Evolutionary conservation across 2,329 filamentous ascomycete species (phyloP).

Genomic region (Colletotrichum tofieldiae): DNA sequence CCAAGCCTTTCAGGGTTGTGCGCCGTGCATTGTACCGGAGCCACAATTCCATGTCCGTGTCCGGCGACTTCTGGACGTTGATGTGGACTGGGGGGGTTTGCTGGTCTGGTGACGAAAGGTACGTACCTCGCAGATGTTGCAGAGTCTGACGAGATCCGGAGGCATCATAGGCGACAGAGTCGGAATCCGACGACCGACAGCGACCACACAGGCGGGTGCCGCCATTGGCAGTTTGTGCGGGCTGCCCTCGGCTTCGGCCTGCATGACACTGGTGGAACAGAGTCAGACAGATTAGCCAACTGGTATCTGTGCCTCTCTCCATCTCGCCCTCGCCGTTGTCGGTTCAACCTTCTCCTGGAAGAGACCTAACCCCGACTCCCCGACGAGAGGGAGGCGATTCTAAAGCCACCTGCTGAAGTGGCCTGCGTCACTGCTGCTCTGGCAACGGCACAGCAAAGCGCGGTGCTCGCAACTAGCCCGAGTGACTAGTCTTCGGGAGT

Average conservation of each 20-base stretch:
- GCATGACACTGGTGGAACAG: conserved; percentile 25
- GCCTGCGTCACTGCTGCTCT: conserved; percentile 37
- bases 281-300: conserved; percentile 9
- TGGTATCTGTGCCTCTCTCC: not conserved
- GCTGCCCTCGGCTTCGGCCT: conserved; percentile 25
- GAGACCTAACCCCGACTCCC: conserved; percentile 2
- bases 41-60: conserved; percentile 23
- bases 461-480: conserved; percentile 7
- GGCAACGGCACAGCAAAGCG: conserved; percentile 28
- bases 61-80: conserved; percentile 2
- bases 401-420: conserved; percentile 2
- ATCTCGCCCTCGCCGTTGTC: conserved; percentile 16
- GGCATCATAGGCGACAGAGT: not conserved
- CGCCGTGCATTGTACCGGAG: conserved; percentile 15
- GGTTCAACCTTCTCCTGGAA: conserved; percentile 19
- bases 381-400: conserved; percentile 28
- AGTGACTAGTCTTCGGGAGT: not conserved
- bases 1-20: conserved; percentile 20
- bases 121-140: not conserved
- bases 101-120: not conserved
- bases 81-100: not conserved
- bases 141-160: not conserved
- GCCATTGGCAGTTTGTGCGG: conserved; percentile 21
- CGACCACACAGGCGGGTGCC: not conserved
- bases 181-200: not conserved